Evolutionary conservation across 202 grass and related monocot genomes (phyloP), one percentile per base, ranked within the genome.

Genomic region (Zizania palustris): DNA sequence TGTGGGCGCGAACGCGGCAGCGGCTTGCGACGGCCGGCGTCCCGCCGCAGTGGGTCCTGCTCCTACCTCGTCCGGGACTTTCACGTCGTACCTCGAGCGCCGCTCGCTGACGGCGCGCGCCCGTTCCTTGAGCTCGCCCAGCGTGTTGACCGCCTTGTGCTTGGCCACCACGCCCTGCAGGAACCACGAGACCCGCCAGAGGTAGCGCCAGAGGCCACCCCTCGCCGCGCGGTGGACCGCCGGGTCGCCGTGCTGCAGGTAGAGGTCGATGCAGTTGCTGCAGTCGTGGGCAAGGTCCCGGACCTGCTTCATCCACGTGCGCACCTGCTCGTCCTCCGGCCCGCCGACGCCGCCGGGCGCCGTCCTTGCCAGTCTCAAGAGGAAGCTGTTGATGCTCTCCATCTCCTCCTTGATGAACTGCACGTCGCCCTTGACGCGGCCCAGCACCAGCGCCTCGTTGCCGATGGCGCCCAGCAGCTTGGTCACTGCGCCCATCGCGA

Each of bases 241-340:
- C 34, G 1, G 39, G 55, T 50, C 48, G 6, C 48, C 48, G 48
- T 19, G 10, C 15, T 5, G 13, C 2, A 4, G 1, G 48, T 71
- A 71, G 68, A 6, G 33, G 46, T 71, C 9, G 15, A 55, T 13
- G 68, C 12, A 39, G 4, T 71, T 49, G 33, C 11, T 3, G 14
- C 33, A 13, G 28, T 38, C 46, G 34, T 55, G 18, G 68, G 34
- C 48, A 15, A 71, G 34, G 4, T 71, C 68, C 14, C 28, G 28
- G 9, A 71, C 48, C 68, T 71, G 68, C 68, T 71, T 71, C 68
- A 71, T 55, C 68, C 48, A 72, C 34, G 70, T 19, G 37, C 70
- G 70, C n/a, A 72, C 0, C n/a, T 72, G 51, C n/a, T 72, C n/a
- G 51, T 56, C 69, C 16, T 72, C 51, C n/a, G 41, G 50, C 10